Evolutionary conservation across 768 basidiomycete genomes (phyloP), one percentile per base, ranked within the genome.

Genomic region (Lyophyllum shimeji): DNA sequence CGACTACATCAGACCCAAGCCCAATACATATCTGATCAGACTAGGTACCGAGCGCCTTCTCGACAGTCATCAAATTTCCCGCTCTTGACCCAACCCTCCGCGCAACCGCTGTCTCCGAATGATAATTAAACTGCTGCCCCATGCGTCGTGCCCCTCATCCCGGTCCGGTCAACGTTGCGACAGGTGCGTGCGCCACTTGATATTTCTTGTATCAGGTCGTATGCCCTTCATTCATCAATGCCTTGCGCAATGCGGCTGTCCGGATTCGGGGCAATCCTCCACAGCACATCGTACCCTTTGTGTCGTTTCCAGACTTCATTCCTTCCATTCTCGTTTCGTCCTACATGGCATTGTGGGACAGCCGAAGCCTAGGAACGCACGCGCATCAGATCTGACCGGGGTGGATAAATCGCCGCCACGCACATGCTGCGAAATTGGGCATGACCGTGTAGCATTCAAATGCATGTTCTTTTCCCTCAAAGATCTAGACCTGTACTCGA

Each of bases 361-460:
- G 11, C 17, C 40, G 31, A 53, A 39, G 20, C 29, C 7, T 12
- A 45, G 31, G 46, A 27, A 2, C 11, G 29, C 5, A 29, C 29
- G 9, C 50, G 58, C 58, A 57, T 58, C 15, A 63, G 62, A 63
- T 63, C 59, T 58, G 48, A 17, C 53, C 57, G 60, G 62, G 39
- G 50, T 51, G 50, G 47, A 20, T 43, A n/a, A 59, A 59, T 23
- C 53, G 46, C 60, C 60, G 60, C 45, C 37, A 31, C 42, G 55
- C 57, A 63, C 55, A 58, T 63, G 52, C 49, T 17, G 37, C 46
- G 21, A 24, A 17, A 11, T 44, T 40, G 39, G n/a, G n/a, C 29
- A 31, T 47, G 46, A 47, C 45, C 45, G 24, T 46, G 45, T 11
- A 33, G 11, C 44, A 34, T 33, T 47, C 39, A 46, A 12, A 31